Conservation (phyloP, 1,139 yeast genomes). For the Fermentozyma sake region DNA sequence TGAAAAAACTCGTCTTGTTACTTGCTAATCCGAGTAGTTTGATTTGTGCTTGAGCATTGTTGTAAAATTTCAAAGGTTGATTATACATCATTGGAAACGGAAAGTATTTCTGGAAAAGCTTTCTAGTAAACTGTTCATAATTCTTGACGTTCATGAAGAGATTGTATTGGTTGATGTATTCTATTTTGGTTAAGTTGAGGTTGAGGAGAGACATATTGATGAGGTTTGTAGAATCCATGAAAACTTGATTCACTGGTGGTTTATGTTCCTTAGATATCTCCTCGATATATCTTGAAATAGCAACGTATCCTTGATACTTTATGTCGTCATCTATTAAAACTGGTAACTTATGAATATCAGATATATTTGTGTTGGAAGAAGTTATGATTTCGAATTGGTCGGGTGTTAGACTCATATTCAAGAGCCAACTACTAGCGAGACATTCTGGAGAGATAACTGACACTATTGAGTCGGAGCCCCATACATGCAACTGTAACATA, state of each 20-base stretch:
- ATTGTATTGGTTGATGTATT: conserved; percentile 56
- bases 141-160: conserved; percentile 57
- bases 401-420: conserved; percentile 7
- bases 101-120: conserved; percentile 50
- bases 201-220: conserved; percentile 13
- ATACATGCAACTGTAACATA: conserved; percentile 40
- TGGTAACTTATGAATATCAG: conserved; percentile 55
- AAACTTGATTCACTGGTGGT: conserved; percentile 7
- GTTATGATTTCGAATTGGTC: conserved; percentile 33
- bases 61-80: conserved; percentile 56
- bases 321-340: conserved; percentile 32
- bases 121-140: conserved; percentile 63
- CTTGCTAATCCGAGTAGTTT: conserved; percentile 34
- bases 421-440: conserved; percentile 34
- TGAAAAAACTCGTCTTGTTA: conserved; percentile 27
- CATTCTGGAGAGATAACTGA: conserved; percentile 40
- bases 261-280: conserved; percentile 4
- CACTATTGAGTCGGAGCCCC: conserved; percentile 43
- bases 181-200: conserved; percentile 35
- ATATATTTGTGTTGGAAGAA: conserved; percentile 56
- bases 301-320: conserved; percentile 44
- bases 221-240: too few relatives aligned
- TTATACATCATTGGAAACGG: conserved; percentile 88
- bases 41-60: conserved; percentile 46
- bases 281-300: conserved; percentile 32